These are phyloP conservation scores for Cystofilobasidium macerans DNA, from an alignment of 768 basidiomycete species.

Conservation along the genomic window DNA sequence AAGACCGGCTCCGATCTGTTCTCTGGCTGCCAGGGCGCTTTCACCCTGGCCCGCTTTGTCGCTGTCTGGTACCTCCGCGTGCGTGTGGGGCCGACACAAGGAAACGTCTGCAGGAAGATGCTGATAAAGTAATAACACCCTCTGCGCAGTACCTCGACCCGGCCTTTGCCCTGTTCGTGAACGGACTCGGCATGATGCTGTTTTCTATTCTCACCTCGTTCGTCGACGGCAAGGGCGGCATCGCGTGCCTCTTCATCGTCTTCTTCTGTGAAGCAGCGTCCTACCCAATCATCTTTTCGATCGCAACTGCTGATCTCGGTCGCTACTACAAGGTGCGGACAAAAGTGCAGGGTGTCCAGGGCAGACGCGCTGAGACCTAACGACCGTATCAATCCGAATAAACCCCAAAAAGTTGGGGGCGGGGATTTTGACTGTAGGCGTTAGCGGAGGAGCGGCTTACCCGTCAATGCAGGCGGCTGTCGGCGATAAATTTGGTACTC, in stretches of 20 bases:
- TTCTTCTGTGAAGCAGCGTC: constrained; percentile 27
- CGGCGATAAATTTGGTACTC: background rate
- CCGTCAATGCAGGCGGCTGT: constrained; percentile 3
- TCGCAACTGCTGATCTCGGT: constrained; percentile 15
- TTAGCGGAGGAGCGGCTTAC: background rate
- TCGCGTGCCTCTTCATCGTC: background rate
- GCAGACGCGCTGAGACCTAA: too few species aligned
- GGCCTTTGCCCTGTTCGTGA: constrained; percentile 28
- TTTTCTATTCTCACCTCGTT: constrained; percentile 31
- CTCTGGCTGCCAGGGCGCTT: constrained; percentile 27
- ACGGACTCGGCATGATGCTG: constrained; percentile 29
- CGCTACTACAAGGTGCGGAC: constrained; percentile 10
- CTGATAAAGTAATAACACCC: too few species aligned
- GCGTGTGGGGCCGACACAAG: background rate
- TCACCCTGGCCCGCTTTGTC: constrained; percentile 33
- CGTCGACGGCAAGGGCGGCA: constrained; percentile 28
- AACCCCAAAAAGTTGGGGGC: too few species aligned
- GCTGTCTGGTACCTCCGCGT: constrained; percentile 27
- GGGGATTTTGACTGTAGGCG: constrained; percentile 2
- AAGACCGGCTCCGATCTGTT: constrained; percentile 31
- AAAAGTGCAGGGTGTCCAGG: too few species aligned
- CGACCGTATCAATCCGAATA: too few species aligned
- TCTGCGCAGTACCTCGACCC: constrained; percentile 27
- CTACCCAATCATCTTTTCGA: constrained; percentile 27
- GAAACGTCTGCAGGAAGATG: too few species aligned